Conservation (phyloP, 2,329 filamentous ascomycete genomes). For the Aschersonia sp. region DNA sequence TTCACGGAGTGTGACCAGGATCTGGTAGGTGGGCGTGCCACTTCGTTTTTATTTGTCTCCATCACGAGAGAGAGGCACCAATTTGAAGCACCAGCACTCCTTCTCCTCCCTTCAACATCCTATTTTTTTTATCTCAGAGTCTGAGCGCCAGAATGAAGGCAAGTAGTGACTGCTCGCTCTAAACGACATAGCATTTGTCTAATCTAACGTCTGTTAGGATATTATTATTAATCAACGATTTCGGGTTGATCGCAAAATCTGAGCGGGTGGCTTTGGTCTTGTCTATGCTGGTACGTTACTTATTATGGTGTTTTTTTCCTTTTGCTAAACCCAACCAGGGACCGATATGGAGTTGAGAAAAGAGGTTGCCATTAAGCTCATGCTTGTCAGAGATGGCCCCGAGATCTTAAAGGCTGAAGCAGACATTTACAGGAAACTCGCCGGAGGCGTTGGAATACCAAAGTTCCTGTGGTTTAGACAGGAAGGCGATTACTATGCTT, state of each 20-base stretch:
- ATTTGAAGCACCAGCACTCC: too few species aligned
- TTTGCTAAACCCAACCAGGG: conserved; percentile 38
- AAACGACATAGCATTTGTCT: too few species aligned
- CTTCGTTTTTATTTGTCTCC: too few species aligned
- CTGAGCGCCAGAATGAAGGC: too few species aligned
- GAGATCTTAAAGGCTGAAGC: conserved; percentile 98
- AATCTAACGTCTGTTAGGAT: too few species aligned
- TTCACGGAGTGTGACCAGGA: too few species aligned
- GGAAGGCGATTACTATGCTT: conserved; percentile 98
- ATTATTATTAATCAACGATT: not conserved
- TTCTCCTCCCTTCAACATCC: too few species aligned
- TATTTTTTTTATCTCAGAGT: too few species aligned
- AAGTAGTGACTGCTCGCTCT: too few species aligned
- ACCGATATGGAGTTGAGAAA: conserved; percentile 99
- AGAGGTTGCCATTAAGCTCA: conserved; percentile 98
- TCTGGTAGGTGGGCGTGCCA: too few species aligned
- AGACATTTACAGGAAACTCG: conserved; percentile 77
- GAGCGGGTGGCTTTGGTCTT: not conserved
- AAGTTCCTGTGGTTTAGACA: conserved; percentile 99
- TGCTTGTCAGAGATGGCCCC: conserved; percentile 98
- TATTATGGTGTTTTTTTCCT: too few species aligned
- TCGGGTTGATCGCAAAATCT: not conserved
- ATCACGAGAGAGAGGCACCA: too few species aligned
- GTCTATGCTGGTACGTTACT: not conserved
- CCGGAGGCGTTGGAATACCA: conserved; percentile 91